These are phyloP conservation scores for Russula emetica DNA, from an alignment of 768 basidiomycete species.

Conservation along the genomic window DNA sequence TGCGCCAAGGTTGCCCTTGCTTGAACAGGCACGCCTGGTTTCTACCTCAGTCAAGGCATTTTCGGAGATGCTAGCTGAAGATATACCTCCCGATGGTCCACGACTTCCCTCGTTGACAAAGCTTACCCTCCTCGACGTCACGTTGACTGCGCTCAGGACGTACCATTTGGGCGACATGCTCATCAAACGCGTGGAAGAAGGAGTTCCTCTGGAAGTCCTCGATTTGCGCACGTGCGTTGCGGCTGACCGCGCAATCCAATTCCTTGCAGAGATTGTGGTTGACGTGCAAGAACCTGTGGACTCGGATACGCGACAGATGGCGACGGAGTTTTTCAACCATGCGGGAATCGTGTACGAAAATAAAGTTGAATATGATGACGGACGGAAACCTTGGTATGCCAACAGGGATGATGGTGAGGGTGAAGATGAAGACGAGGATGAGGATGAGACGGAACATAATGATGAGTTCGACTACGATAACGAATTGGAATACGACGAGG, in stretches of 20 bases:
- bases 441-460: not conserved
- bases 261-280: not conserved
- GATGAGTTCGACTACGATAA: too few species aligned
- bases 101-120: not conserved
- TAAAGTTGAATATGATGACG: too few species aligned
- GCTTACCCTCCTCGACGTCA: not conserved
- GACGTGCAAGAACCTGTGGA: not conserved
- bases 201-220: not conserved
- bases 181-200: not conserved
- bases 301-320: too few species aligned
- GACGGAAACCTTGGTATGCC: too few species aligned
- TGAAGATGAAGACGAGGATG: not conserved
- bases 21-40: not conserved
- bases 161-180: not conserved
- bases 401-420: too few species aligned
- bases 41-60: not conserved
- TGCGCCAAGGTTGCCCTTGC: not conserved
- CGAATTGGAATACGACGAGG: too few species aligned
- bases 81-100: not conserved
- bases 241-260: constrained; percentile 29
- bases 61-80: too few species aligned
- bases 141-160: not conserved
- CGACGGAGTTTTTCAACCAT: too few species aligned
- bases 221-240: not conserved
- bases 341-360: too few species aligned